Evolutionary conservation across 2,329 filamentous ascomycete species (phyloP).

Genomic region (Chalaropsis ovoidea): DNA sequence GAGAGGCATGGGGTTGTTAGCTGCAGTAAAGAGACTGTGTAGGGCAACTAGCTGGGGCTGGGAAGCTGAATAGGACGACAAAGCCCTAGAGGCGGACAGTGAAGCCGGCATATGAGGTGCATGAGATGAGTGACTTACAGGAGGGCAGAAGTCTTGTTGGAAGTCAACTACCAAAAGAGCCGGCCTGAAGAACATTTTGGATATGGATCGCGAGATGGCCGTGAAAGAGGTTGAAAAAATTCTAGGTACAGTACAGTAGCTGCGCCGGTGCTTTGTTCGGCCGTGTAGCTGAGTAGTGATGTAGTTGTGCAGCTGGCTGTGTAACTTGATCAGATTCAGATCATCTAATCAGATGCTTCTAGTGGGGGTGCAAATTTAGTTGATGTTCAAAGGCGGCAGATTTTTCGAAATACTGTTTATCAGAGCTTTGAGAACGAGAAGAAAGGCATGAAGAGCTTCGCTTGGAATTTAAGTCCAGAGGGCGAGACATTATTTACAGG

Average conservation of each 20-base stretch:
- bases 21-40: not conserved
- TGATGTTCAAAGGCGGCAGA: not conserved
- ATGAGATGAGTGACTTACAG: slow-evolving; percentile 49
- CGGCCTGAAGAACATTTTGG: slow-evolving; percentile 35
- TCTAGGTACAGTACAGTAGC: not conserved
- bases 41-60: not conserved
- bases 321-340: not conserved
- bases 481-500: too few species aligned
- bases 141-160: slow-evolving; percentile 91
- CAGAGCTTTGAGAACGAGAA: not conserved
- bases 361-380: not conserved
- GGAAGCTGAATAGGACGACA: not conserved
- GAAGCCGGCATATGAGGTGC: not conserved
- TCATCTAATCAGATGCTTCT: not conserved
- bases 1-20: slow-evolving; percentile 26
- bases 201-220: not conserved
- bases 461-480: too few species aligned
- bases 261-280: not conserved
- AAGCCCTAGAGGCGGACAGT: too few species aligned
- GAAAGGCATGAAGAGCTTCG: too few species aligned
- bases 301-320: not conserved
- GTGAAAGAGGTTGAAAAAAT: not conserved
- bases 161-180: slow-evolving; percentile 69
- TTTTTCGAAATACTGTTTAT: too few species aligned
- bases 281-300: too few species aligned